Percentiles rank a stretch among this genome's conserved stretches.
These are phyloP conservation scores for Trebouxia sp. DNA, from an alignment of 139 green algal species.

Conservation along the genomic window DNA sequence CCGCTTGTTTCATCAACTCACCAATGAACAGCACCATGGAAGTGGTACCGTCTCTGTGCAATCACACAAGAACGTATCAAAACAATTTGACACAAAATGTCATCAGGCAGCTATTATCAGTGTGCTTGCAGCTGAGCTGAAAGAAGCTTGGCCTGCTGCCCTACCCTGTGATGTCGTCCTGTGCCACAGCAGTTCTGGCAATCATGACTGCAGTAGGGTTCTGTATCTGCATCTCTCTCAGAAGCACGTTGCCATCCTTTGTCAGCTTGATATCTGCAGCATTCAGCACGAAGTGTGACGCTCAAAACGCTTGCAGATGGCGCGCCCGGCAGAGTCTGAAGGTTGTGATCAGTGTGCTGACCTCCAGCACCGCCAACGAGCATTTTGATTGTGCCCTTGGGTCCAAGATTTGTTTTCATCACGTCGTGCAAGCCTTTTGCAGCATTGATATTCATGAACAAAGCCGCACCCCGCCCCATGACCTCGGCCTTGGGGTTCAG, in stretches of 20 bases:
- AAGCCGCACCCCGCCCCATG: slow-evolving; percentile 83
- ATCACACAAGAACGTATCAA: not conserved
- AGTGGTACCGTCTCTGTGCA: slow-evolving; percentile 91
- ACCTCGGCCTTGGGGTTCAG: slow-evolving; percentile 96
- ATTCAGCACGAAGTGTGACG: not conserved
- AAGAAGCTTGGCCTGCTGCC: too few species aligned
- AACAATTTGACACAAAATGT: not conserved
- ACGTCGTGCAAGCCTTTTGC: slow-evolving; percentile 98
- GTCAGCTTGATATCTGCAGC: slow-evolving; percentile 95
- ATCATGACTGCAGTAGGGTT: slow-evolving; percentile 99
- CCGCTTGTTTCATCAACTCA: slow-evolving; percentile 97
- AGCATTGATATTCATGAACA: slow-evolving; percentile 99
- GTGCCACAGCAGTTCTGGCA: slow-evolving; percentile 93
- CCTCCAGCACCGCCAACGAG: slow-evolving; percentile 89
- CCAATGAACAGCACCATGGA: slow-evolving; percentile 97
- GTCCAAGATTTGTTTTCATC: slow-evolving; percentile 97
- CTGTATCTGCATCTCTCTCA: slow-evolving; percentile 99
- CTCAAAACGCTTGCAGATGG: not conserved
- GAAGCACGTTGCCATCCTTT: slow-evolving; percentile 96
- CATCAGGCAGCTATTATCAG: too few species aligned
- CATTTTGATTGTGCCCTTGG: slow-evolving; percentile 99
- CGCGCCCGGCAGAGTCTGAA: not conserved
- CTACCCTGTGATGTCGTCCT: slow-evolving; percentile 94
- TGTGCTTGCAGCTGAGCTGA: too few species aligned
- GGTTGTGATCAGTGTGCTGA: slow-evolving; percentile 36